Evolutionary conservation across 768 basidiomycete genomes (phyloP).

Genomic region (Boletus rubescentipes): DNA sequence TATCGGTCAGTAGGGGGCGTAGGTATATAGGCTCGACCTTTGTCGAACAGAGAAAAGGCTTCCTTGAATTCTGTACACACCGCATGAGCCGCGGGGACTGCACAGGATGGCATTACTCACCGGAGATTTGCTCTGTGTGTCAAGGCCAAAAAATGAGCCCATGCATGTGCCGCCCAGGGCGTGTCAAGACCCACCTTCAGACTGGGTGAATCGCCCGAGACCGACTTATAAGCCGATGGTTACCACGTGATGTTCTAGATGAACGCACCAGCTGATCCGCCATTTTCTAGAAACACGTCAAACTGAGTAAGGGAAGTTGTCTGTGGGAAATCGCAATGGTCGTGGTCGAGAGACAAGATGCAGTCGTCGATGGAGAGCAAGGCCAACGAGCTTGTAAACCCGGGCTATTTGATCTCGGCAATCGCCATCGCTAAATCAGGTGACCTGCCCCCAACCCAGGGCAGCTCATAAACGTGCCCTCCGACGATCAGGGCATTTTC

Average conservation of each 20-base stretch:
- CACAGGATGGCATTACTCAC: conserved; percentile 41
- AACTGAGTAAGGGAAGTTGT: not conserved
- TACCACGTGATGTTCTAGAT: conserved; percentile 7
- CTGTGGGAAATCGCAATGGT: not conserved
- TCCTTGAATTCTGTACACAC: conserved; percentile 90
- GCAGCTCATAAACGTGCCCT: not conserved
- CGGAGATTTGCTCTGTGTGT: conserved; percentile 84
- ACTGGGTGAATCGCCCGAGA: conserved; percentile 34
- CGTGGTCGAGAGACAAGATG: conserved; percentile 5
- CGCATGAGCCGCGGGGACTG: conserved; percentile 3
- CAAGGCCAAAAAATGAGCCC: not conserved
- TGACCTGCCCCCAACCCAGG: conserved; percentile 21
- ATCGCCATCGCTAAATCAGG: conserved; percentile 32
- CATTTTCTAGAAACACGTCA: conserved; percentile 38
- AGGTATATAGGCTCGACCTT: conserved; percentile 48
- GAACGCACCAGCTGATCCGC: conserved; percentile 56
- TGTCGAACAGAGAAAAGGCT: conserved; percentile 97
- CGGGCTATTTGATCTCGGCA: conserved; percentile 30
- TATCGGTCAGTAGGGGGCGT: too few species aligned
- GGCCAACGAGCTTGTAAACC: conserved; percentile 2
- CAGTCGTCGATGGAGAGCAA: conserved; percentile 9
- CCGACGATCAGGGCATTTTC: not conserved
- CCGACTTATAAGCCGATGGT: conserved; percentile 16
- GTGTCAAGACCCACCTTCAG: conserved; percentile 48
- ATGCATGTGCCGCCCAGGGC: not conserved